A percentile compares a stretch with the other conserved stretches of the same genome.
These are phyloP conservation scores for Penicillium robsamsonii DNA, from an alignment of 495 filamentous ascomycete species.

Conservation along the genomic window DNA sequence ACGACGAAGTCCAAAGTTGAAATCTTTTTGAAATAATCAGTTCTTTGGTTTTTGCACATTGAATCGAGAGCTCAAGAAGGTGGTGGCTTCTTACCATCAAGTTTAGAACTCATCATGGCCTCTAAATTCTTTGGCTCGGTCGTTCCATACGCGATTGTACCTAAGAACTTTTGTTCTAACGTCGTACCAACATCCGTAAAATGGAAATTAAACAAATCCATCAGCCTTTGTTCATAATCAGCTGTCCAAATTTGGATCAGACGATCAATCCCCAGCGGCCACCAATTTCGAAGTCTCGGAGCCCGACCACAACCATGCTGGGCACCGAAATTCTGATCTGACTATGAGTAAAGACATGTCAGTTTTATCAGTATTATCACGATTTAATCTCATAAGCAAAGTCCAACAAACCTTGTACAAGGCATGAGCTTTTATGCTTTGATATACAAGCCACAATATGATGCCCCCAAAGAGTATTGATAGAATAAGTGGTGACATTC, in stretches of 20 bases:
- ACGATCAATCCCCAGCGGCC: constrained; percentile 38
- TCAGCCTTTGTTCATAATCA: constrained; percentile 26
- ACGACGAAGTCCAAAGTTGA: constrained; percentile 3
- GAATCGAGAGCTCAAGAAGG: not conserved
- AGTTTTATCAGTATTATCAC: not conserved
- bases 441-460: not conserved
- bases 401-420: not conserved
- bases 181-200: constrained; percentile 51
- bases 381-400: not conserved
- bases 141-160: constrained; percentile 11
- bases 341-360: not conserved
- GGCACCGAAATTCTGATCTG: not conserved
- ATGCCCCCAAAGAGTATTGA: not conserved
- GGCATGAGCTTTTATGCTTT: not conserved
- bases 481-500: not conserved
- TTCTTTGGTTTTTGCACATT: not conserved
- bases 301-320: constrained; percentile 27
- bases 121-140: constrained; percentile 4
- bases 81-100: constrained; percentile 4
- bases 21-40: constrained; percentile 2
- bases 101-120: constrained; percentile 7
- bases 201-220: constrained; percentile 37
- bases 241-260: constrained; percentile 28
- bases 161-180: constrained; percentile 20
- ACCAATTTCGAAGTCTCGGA: constrained; percentile 28